Evolutionary conservation across 2,329 filamentous ascomycete genomes (phyloP).

Genomic region (Xylariaceae sp.): DNA sequence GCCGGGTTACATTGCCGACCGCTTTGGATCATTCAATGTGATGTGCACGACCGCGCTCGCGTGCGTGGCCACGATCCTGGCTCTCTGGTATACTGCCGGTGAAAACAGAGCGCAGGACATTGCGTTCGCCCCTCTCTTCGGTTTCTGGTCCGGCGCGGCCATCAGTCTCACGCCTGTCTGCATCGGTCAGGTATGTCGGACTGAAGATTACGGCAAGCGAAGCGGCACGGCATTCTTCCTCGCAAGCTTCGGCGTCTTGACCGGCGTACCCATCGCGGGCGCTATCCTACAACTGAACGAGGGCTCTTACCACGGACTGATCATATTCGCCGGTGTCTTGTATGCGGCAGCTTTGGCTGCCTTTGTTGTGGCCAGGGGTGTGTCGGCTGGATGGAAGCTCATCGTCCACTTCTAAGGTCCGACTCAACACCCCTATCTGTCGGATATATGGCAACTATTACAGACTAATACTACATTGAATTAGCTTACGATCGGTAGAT

Average conservation of each 20-base stretch:
- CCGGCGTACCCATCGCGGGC: conserved; percentile 12
- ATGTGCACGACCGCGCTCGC: conserved; percentile 9
- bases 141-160: conserved; percentile 16
- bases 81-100: conserved; percentile 12
- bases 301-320: conserved; percentile 12
- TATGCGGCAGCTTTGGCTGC: conserved; percentile 10
- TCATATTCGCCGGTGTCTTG: conserved; percentile 11
- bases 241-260: conserved; percentile 10
- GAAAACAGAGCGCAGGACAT: conserved; percentile 10
- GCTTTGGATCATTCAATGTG: conserved; percentile 14
- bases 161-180: conserved; percentile 15
- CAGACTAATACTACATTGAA: not conserved
- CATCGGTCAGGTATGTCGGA: conserved; percentile 14
- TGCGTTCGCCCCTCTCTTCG: conserved; percentile 13
- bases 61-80: conserved; percentile 10
- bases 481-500: not conserved
- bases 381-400: conserved; percentile 10
- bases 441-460: not conserved
- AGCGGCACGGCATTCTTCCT: conserved; percentile 17
- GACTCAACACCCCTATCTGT: not conserved
- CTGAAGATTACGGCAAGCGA: conserved; percentile 16
- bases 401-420: conserved; percentile 3
- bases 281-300: conserved; percentile 7
- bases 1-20: conserved; percentile 15
- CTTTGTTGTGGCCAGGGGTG: conserved; percentile 12